A percentile compares a stretch with the other conserved stretches of the same genome.
phyloP scores from a whole-genome alignment of 2,329 filamentous ascomycete species.

The Cercospora sesami region DNA sequence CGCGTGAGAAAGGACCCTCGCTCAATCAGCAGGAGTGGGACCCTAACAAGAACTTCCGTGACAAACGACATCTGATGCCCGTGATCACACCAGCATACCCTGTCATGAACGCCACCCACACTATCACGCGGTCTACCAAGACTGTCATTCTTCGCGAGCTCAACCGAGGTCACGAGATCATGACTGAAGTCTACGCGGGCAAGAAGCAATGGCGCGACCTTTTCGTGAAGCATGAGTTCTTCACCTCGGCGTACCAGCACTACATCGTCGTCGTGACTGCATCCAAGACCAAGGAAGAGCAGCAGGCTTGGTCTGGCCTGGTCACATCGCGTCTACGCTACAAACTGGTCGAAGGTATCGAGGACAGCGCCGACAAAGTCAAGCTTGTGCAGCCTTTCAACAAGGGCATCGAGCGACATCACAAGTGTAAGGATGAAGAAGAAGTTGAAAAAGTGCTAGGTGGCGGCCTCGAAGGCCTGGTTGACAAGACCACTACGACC shows the following conservation, averaged over 20 bases:
- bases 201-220: slow-evolving; percentile 81
- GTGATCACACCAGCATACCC: slow-evolving; percentile 97
- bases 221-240: slow-evolving; percentile 89
- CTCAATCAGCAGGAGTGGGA: slow-evolving; percentile 91
- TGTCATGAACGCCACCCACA: slow-evolving; percentile 96
- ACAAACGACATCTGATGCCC: slow-evolving; percentile 89
- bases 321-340: slow-evolving; percentile 86
- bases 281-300: slow-evolving; percentile 78
- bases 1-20: slow-evolving; percentile 74
- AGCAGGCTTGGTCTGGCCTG: slow-evolving; percentile 84
- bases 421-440: slow-evolving; percentile 64
- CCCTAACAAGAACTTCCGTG: slow-evolving; percentile 78
- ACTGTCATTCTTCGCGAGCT: slow-evolving; percentile 81
- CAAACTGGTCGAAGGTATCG: slow-evolving; percentile 77
- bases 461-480: slow-evolving; percentile 62
- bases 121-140: slow-evolving; percentile 84
- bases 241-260: slow-evolving; percentile 90
- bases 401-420: slow-evolving; percentile 83
- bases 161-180: slow-evolving; percentile 71
- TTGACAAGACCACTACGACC: slow-evolving; percentile 57
- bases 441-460: slow-evolving; percentile 63
- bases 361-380: slow-evolving; percentile 70
- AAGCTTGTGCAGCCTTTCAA: slow-evolving; percentile 86
- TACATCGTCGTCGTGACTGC: slow-evolving; percentile 86
- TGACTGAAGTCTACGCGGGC: slow-evolving; percentile 75